These are phyloP conservation scores for Apiotrichum porosum DNA, from an alignment of 1,284 basidiomycete species.

Conservation along the genomic window DNA sequence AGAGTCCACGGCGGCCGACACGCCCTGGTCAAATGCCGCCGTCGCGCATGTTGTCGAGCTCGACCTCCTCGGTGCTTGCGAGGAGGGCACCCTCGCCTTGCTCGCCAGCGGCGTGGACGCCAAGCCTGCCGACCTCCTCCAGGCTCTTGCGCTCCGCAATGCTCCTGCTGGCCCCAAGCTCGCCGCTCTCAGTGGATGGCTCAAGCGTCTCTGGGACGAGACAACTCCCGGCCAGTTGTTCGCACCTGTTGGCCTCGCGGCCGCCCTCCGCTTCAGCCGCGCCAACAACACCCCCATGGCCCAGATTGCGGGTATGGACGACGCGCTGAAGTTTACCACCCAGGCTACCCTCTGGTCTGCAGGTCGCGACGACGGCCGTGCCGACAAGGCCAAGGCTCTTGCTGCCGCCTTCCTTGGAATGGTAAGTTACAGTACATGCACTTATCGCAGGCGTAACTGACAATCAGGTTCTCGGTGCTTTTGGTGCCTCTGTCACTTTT, in stretches of 20 bases:
- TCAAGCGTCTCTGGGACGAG: slow-evolving; percentile 25
- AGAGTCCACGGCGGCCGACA: slow-evolving; percentile 13
- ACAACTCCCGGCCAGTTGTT: slow-evolving; percentile 29
- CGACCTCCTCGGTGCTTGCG: slow-evolving; percentile 11
- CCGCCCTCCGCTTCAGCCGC: slow-evolving; percentile 18
- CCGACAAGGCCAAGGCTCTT: slow-evolving; percentile 11
- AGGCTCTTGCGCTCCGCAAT: not conserved
- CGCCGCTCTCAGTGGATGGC: slow-evolving; percentile 18
- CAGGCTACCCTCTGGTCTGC: slow-evolving; percentile 24
- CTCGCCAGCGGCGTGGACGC: slow-evolving; percentile 13
- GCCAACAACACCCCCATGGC: slow-evolving; percentile 23
- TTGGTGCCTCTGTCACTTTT: slow-evolving; percentile 12
- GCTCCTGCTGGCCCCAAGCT: slow-evolving; percentile 4
- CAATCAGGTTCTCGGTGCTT: slow-evolving; percentile 21
- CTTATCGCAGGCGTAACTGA: not conserved
- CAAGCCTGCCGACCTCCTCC: slow-evolving; percentile 8
- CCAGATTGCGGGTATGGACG: slow-evolving; percentile 31
- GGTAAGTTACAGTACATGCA: slow-evolving; percentile 15
- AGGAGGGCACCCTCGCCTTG: slow-evolving; percentile 5
- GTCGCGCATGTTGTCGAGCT: slow-evolving; percentile 25
- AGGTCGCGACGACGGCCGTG: slow-evolving; percentile 6
- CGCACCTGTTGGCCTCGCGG: slow-evolving; percentile 24
- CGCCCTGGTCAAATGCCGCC: slow-evolving; percentile 23
- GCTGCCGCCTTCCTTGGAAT: slow-evolving; percentile 14
- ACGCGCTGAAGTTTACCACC: slow-evolving; percentile 28